A percentile compares a stretch with the other conserved stretches of the same genome.
Evolutionary conservation across 2,329 filamentous ascomycete genomes (phyloP).

Genomic region (Sarocladium kiliense): DNA sequence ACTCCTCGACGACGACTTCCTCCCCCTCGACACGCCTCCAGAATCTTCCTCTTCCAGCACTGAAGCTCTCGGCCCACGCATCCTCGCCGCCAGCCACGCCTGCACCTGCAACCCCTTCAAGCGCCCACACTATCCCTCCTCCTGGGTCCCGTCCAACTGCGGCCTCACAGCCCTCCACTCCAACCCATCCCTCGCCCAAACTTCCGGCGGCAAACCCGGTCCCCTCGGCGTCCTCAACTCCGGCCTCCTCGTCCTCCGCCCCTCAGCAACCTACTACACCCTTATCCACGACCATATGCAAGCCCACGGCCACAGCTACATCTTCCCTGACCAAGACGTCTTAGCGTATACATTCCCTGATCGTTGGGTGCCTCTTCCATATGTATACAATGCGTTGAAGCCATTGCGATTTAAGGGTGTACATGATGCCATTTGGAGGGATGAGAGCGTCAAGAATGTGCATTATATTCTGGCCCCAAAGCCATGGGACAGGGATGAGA

Average conservation of each 20-base stretch:
- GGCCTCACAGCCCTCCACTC: slow-evolving; percentile 51
- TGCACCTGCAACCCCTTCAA: slow-evolving; percentile 81
- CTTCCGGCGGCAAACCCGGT: slow-evolving; percentile 36
- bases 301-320: slow-evolving; percentile 32
- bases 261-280: slow-evolving; percentile 39
- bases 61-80: slow-evolving; percentile 44
- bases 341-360: slow-evolving; percentile 49
- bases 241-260: slow-evolving; percentile 53
- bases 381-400: slow-evolving; percentile 59
- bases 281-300: slow-evolving; percentile 49
- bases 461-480: slow-evolving; percentile 59
- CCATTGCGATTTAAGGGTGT: slow-evolving; percentile 49
- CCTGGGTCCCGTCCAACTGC: slow-evolving; percentile 59
- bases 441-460: slow-evolving; percentile 54
- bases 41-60: slow-evolving; percentile 9
- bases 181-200: slow-evolving; percentile 41
- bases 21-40: slow-evolving; percentile 56
- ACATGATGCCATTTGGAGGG: slow-evolving; percentile 51
- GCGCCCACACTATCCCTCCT: slow-evolving; percentile 70
- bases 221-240: slow-evolving; percentile 48
- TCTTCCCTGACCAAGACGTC: slow-evolving; percentile 57
- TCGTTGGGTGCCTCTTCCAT: slow-evolving; percentile 54
- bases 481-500: slow-evolving; percentile 51
- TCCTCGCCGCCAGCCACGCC: slow-evolving; percentile 80
- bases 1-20: slow-evolving; percentile 59